These are phyloP conservation scores for Arabis hirsuta DNA, from an alignment of 345 rosid genomes.

Conservation along the genomic window DNA sequence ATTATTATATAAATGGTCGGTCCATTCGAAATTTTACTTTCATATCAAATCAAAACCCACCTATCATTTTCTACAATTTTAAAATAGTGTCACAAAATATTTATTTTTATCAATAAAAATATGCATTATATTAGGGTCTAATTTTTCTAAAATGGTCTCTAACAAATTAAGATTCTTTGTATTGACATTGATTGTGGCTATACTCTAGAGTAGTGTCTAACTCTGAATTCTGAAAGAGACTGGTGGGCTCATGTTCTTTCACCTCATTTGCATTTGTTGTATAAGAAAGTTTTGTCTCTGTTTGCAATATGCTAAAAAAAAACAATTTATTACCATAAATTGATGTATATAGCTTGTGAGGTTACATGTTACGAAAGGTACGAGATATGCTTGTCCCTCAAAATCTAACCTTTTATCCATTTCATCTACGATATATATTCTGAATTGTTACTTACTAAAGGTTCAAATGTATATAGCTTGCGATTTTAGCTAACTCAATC, in stretches of 20 bases:
- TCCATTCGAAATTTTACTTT: slow-evolving; percentile 5
- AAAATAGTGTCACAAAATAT: not conserved
- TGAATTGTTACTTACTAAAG: not conserved
- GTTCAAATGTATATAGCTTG: not conserved
- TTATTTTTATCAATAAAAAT: not conserved
- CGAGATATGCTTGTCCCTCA: slow-evolving; percentile 14
- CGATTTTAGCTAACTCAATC: slow-evolving; percentile 1
- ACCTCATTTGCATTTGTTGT: slow-evolving; percentile 25
- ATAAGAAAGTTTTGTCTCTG: not conserved
- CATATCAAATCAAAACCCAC: slow-evolving; percentile 12
- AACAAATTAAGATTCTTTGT: not conserved
- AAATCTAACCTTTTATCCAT: not conserved
- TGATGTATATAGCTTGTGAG: slow-evolving; percentile 15
- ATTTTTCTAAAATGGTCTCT: not conserved
- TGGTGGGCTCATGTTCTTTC: slow-evolving; percentile 22
- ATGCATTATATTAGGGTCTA: slow-evolving; percentile 7
- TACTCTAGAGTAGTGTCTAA: slow-evolving; percentile 26
- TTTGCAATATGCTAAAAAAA: not conserved
- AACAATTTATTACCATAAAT: not conserved
- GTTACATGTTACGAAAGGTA: slow-evolving; percentile 8
- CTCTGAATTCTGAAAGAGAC: slow-evolving; percentile 8
- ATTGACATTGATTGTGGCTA: slow-evolving; percentile 13
- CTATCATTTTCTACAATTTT: not conserved
- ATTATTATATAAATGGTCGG: slow-evolving; percentile 11
- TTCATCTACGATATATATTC: not conserved